These are phyloP conservation scores for Fusarium kyushuense DNA, from an alignment of 2,329 filamentous ascomycete species.

Conservation along the genomic window DNA sequence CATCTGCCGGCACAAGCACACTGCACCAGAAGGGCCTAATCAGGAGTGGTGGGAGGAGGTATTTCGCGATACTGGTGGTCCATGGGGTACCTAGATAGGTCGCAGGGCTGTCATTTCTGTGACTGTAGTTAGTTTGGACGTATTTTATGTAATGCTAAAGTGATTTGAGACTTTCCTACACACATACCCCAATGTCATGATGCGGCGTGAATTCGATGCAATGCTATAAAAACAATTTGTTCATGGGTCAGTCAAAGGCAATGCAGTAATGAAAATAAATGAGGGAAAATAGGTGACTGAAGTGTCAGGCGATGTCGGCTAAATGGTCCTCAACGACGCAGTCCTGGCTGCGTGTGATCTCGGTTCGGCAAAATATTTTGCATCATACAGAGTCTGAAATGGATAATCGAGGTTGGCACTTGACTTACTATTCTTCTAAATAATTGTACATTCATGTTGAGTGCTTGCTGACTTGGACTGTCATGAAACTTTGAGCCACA, in stretches of 20 bases:
- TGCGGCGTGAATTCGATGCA: no score
- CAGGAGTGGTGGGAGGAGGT: slow-evolving; percentile 12
- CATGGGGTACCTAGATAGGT: background rate
- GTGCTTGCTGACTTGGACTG: fast-evolving
- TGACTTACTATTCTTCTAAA: background rate
- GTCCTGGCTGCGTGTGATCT: slow-evolving; percentile 11
- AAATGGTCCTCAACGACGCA: slow-evolving; percentile 27
- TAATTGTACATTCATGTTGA: fast-evolving
- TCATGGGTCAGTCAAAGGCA: background rate
- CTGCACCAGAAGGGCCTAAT: background rate
- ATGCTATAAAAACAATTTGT: fast-evolving
- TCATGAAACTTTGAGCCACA: fast-evolving
- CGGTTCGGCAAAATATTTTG: slow-evolving; percentile 34
- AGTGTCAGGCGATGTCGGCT: slow-evolving; percentile 31
- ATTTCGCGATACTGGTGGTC: slow-evolving; percentile 7
- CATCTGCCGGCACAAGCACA: background rate
- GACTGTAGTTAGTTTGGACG: fast-evolving
- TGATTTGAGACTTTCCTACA: background rate
- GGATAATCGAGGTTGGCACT: fast-evolving
- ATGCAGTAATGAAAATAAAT: fast-evolving
- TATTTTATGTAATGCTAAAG: background rate
- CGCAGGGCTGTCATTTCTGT: background rate
- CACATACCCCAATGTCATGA: fast-evolving
- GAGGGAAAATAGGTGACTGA: background rate
- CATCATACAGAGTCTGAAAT: slow-evolving; percentile 2